Base-by-base conservation (phyloP, 257 asterid genomes). In the Echium plantagineum region DNA sequence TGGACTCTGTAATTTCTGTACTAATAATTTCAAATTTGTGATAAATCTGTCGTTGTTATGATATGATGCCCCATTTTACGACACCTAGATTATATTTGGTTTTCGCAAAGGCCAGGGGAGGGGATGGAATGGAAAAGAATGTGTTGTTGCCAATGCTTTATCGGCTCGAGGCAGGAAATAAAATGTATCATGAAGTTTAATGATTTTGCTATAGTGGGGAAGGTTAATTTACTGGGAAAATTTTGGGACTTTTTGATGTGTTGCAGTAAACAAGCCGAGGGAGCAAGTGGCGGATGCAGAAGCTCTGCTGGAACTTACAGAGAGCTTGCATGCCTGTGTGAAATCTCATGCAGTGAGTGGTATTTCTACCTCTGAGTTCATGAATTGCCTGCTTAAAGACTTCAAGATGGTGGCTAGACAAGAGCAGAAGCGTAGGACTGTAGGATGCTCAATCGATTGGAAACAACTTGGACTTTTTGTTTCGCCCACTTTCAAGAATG, bases 281-380 rank as follows among this genome's bases (percentile, higher is more conserved):
- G 89, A 84, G 64, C 94, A 84, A 52, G 83, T 81, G 9, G 82
- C 80, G 2, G 94, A 84, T 68, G 94, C 89, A 51, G 85, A 79
- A 72, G 72, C 87, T 28, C 54, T 84, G 59, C 60, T 79, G 7
- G 82, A 71, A 6, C 68, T 84, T 54, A 70, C 83, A 2, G 66
- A 42, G 64, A 53, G 79, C 17, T 72, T 85, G 70, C 59, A 57
- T 52, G 59, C 68, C 19, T 78, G 80, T 24, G 79, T 72, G 52
- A 78, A 67, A 69, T 64, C 76, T 15, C 77, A 66, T 53, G 21
- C 73, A 17, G 5, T 30, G 15, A 80, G 67, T 31, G 69, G 54
- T 42, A 59, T 79, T 32, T 75, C 79, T 49, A 80, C 85, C 1
- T 58, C 77, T 7, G 74, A 75, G 22, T 84, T 81, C 18, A 64